phyloP scores from a whole-genome alignment of 352 stramenopile species.

The Phytophthora kernoviae region DNA sequence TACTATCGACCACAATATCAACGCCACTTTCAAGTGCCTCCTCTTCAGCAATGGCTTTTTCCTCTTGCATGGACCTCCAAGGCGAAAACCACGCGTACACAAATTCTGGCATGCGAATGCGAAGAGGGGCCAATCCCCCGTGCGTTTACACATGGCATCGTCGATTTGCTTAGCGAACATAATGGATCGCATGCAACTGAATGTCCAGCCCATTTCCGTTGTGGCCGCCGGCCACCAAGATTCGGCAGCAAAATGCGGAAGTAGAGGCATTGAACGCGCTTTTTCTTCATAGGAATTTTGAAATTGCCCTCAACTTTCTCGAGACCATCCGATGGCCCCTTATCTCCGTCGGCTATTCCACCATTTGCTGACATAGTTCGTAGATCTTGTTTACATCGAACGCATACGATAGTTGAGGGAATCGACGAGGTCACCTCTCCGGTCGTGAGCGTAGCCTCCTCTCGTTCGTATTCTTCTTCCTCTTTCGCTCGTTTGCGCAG shows the following conservation, averaged over 20 bases:
- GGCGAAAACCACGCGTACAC: constrained; percentile 93
- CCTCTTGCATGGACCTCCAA: constrained; percentile 59
- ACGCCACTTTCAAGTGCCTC: constrained; percentile 3
- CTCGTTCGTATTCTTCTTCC: constrained; percentile 49
- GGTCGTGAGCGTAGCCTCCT: constrained; percentile 14
- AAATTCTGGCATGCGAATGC: constrained; percentile 93
- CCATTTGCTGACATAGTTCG: constrained; percentile 39
- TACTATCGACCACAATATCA: constrained; percentile 11
- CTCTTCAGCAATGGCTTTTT: constrained; percentile 52
- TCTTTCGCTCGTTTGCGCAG: constrained; percentile 38
- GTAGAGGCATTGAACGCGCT: constrained; percentile 82
- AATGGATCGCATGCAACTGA: constrained; percentile 91
- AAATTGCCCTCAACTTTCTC: not conserved
- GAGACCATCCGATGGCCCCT: not conserved
- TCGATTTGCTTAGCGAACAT: constrained; percentile 89
- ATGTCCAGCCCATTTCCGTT: constrained; percentile 85
- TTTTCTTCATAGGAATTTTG: constrained; percentile 35
- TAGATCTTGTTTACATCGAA: constrained; percentile 67
- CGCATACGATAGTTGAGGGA: constrained; percentile 40
- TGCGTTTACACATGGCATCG: constrained; percentile 70
- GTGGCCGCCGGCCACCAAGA: constrained; percentile 77
- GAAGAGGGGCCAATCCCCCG: constrained; percentile 48
- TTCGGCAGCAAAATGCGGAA: constrained; percentile 93
- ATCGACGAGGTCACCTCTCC: constrained; percentile 1
- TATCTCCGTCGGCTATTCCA: constrained; percentile 19